These are phyloP conservation scores for Teunomyces tritomae DNA, from an alignment of 805 yeast genomes.

Conservation along the genomic window DNA sequence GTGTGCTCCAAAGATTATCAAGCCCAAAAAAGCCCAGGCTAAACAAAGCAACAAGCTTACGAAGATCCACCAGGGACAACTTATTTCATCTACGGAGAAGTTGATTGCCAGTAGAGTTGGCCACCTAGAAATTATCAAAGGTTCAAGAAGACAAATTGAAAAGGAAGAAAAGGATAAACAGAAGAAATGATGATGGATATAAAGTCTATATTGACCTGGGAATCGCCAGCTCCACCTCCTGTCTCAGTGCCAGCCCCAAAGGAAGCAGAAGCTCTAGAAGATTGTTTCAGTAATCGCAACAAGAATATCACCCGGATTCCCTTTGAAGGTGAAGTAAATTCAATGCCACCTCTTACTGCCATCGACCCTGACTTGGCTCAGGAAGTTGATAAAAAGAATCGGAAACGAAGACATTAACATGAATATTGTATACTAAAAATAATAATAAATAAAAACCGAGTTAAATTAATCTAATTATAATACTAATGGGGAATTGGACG, in stretches of 20 bases:
- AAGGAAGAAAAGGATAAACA: conserved; percentile 47
- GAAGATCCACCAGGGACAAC: conserved; percentile 55
- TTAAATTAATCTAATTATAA: too few species aligned
- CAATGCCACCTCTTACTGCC: conserved; percentile 23
- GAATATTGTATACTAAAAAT: background rate
- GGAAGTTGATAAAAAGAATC: conserved; percentile 12
- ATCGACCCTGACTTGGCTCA: conserved; percentile 24
- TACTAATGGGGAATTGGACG: conserved; percentile 41
- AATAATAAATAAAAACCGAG: background rate
- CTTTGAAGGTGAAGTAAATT: background rate
- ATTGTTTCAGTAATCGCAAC: background rate
- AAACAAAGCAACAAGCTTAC: conserved; percentile 49
- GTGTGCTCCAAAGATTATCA: conserved; percentile 67
- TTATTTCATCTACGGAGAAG: conserved; percentile 70
- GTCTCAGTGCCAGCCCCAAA: background rate
- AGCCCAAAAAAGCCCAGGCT: conserved; percentile 60
- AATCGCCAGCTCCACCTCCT: background rate
- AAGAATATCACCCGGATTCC: conserved; percentile 1
- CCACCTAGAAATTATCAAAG: conserved; percentile 86
- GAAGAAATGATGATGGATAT: conserved; percentile 12
- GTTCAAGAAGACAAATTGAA: conserved; percentile 82
- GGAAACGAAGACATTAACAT: conserved; percentile 9
- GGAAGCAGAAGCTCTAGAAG: too few species aligned
- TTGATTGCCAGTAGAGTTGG: conserved; percentile 88
- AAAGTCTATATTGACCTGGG: background rate